Conservation (phyloP, 1,284 basidiomycete genomes). For the Microbotryomycetes sp. region DNA sequence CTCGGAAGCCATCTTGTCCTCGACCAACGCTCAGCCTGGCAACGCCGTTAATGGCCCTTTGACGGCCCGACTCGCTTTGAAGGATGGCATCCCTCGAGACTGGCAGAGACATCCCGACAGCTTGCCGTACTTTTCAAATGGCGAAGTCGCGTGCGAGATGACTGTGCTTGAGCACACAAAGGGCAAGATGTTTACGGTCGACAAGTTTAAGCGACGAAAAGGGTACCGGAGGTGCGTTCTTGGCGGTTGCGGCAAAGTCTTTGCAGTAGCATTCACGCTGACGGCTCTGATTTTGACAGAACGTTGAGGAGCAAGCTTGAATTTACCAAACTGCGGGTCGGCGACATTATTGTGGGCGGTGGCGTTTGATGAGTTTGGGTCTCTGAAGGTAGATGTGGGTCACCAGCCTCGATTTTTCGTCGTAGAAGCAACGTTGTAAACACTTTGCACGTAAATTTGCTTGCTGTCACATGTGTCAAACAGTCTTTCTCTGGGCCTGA, state of each 20-base stretch:
- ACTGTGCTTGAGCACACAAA: slow-evolving; percentile 96
- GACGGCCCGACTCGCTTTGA: slow-evolving; percentile 4
- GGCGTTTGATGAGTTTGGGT: no score
- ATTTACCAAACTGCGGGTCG: slow-evolving; percentile 56
- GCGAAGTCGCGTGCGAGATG: slow-evolving; percentile 64
- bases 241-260: not conserved
- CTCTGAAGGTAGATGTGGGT: no score
- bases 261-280: not conserved
- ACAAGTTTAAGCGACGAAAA: slow-evolving; percentile 97
- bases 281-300: not conserved
- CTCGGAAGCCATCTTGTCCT: not conserved
- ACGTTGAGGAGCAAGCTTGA: slow-evolving; percentile 29
- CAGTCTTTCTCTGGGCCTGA: no score
- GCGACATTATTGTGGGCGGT: slow-evolving; percentile 48
- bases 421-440: no score
- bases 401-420: no score
- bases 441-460: no score
- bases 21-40: not conserved
- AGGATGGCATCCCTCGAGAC: slow-evolving; percentile 24
- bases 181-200: slow-evolving; percentile 76
- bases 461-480: no score
- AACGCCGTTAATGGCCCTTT: slow-evolving; percentile 1
- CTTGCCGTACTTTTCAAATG: slow-evolving; percentile 42
- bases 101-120: slow-evolving; percentile 31
- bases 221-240: slow-evolving; percentile 54